phyloP scores from a whole-genome alignment of 306 rosid species.

The Argentina anserina region DNA sequence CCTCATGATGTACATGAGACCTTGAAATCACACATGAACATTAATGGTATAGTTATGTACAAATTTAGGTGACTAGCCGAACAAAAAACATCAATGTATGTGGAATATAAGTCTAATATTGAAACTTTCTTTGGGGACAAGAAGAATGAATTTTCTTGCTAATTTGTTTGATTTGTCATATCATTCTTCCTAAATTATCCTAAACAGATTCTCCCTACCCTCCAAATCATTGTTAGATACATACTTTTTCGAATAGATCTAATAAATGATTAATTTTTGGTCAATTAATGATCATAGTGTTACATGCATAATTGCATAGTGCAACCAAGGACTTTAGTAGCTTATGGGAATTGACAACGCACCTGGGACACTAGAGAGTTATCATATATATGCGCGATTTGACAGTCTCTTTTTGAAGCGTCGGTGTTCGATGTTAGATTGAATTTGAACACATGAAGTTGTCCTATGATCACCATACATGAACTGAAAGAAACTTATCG shows the following conservation, averaged over 20 bases:
- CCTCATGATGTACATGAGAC: too few species aligned
- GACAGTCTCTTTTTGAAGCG: background rate
- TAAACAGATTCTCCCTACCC: background rate
- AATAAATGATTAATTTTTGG: background rate
- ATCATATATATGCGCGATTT: background rate
- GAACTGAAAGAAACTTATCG: background rate
- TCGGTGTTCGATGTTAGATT: background rate
- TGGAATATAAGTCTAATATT: background rate
- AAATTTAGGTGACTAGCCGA: too few species aligned
- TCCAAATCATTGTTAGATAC: background rate
- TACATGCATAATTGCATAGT: background rate
- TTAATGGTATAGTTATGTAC: too few species aligned
- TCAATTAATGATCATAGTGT: background rate
- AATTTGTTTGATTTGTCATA: background rate
- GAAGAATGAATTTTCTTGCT: background rate
- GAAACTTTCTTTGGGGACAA: background rate
- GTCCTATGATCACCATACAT: background rate
- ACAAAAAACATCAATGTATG: too few species aligned
- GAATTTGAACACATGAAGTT: background rate
- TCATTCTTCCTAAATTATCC: background rate
- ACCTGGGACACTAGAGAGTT: background rate
- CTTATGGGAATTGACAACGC: constrained; percentile 1
- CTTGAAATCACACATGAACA: too few species aligned
- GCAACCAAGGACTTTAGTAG: background rate
- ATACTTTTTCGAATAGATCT: background rate